Percentiles rank a stretch among this genome's conserved stretches.
These are phyloP conservation scores for Blastobotrys chiropterorum DNA, from an alignment of 805 yeast genomes.

Conservation along the genomic window DNA sequence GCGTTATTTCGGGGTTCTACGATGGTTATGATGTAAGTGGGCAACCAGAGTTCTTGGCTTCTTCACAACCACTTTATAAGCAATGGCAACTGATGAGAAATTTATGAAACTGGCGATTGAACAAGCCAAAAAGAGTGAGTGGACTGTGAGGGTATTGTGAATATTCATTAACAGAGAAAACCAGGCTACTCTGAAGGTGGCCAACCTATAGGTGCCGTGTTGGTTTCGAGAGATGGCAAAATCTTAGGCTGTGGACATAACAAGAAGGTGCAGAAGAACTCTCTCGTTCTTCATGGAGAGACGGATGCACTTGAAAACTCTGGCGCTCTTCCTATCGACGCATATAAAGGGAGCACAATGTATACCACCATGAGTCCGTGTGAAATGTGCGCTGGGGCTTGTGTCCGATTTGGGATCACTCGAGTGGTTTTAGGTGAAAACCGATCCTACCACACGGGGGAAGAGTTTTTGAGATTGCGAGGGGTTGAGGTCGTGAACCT, in stretches of 20 bases:
- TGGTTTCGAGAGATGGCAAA: background rate
- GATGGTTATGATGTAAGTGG: background rate
- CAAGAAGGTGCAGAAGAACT: background rate
- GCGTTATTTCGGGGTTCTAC: background rate
- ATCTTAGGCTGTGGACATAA: background rate
- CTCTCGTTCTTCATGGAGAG: background rate
- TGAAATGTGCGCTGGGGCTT: background rate
- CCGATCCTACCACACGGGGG: background rate
- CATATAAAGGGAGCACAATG: background rate
- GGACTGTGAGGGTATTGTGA: background rate
- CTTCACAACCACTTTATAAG: background rate
- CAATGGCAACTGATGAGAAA: constrained; percentile 17
- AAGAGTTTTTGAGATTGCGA: background rate
- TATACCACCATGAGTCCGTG: background rate
- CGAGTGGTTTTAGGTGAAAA: background rate
- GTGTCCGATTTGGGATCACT: background rate
- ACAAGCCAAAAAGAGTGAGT: constrained; percentile 28
- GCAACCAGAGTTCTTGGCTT: background rate
- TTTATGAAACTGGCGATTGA: constrained; percentile 28
- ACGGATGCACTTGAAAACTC: background rate
- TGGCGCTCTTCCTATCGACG: background rate
- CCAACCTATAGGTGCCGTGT: background rate
- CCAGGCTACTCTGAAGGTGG: background rate
- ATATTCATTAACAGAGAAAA: background rate
- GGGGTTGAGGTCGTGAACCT: background rate